A percentile compares a stretch with the other conserved stretches of the same genome.
Conservation (phyloP, 2,329 filamentous ascomycete genomes). For the Didymella exigua region DNA sequence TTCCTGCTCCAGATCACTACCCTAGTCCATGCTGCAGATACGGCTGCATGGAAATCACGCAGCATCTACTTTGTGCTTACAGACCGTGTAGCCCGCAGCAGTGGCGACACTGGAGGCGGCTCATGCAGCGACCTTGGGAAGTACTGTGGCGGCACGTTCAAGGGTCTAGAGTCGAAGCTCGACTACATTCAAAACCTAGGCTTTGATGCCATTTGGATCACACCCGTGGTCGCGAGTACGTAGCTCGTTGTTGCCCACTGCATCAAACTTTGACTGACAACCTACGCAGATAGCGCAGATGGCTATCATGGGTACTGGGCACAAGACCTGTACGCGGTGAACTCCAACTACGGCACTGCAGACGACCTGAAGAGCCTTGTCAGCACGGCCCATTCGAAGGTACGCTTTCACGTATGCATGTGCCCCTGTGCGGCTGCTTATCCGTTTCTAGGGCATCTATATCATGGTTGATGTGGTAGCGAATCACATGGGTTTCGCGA, state of each 20-base stretch:
- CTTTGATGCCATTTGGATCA: constrained; percentile 58
- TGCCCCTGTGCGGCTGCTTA: constrained; percentile 2
- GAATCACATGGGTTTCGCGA: constrained; percentile 51
- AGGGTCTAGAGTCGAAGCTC: constrained; percentile 54
- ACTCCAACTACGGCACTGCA: constrained; percentile 56
- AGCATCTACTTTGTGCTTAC: constrained; percentile 47
- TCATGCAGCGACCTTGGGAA: constrained; percentile 39
- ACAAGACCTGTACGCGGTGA: constrained; percentile 55
- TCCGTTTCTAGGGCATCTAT: constrained; percentile 44
- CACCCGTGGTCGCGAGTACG: constrained; percentile 44
- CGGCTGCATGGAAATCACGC: constrained; percentile 44
- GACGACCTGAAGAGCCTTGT: constrained; percentile 56
- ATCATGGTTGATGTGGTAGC: constrained; percentile 60
- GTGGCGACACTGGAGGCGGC: constrained; percentile 39
- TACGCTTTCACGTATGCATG: constrained; percentile 37
- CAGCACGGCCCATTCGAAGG: constrained; percentile 52
- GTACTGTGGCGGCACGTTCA: constrained; percentile 60
- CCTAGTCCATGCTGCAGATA: constrained; percentile 37
- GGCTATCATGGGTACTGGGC: constrained; percentile 60
- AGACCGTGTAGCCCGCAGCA: constrained; percentile 45
- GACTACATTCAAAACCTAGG: constrained; percentile 59
- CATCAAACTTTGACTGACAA: constrained; percentile 1
- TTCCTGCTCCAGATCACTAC: constrained; percentile 25
- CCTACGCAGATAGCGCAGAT: constrained; percentile 44
- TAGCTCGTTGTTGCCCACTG: not conserved